Base-by-base conservation (phyloP, 2,329 filamentous ascomycete species). In the Dothideomycetes sp. region DNA sequence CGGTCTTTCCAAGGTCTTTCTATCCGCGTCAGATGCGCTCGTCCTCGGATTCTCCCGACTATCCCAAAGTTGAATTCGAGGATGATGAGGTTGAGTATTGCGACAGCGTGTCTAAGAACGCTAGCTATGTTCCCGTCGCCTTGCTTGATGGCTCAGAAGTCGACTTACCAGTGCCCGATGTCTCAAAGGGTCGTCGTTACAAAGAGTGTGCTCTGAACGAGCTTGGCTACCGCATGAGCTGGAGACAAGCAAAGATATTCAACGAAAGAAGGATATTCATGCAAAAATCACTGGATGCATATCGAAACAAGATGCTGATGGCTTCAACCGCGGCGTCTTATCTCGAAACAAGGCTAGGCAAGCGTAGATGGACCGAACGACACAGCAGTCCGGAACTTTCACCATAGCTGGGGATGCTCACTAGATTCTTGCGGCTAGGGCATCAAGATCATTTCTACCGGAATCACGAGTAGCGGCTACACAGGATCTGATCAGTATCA, bases 201-300 rank as follows among this genome's bases (percentile, higher is more conserved):
- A 91, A 85, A 65, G 89, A 96, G 59, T 79, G 91, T n/a, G 77
- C 84, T 34, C 67, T 96, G 47, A 96, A 96, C 57, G 88, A 96
- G 56, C 67, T 96, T 32, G 89, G 87, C 2, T 94, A 93, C 60
- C 78, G 89, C 33, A 93, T 98, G 84, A 88, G 85, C 34, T 98
- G 91, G 89, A 80, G 88, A 41, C 89, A 96, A 65, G 91, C 87
- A 59, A 74, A 89, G 54, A 84, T 89, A 9, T 95, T 96, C 67
- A 81, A 87, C 1, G 84, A 82, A 10, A 75, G 86, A 51, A 86
- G 82, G 28, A 71, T 94, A 33, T 95, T 95, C 61, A 68, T 95
- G 53, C 89, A 95, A 62, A 80, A 86, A 70, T 88, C 88, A 53
- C 68, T 96, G 62, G 89, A 96, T 61, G 86, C 84, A 47, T 95